Percentiles rank a stretch among this genome's conserved stretches.
phyloP scores from a whole-genome alignment of 2,329 filamentous ascomycete species.

The Botryosphaeria dothidea region DNA sequence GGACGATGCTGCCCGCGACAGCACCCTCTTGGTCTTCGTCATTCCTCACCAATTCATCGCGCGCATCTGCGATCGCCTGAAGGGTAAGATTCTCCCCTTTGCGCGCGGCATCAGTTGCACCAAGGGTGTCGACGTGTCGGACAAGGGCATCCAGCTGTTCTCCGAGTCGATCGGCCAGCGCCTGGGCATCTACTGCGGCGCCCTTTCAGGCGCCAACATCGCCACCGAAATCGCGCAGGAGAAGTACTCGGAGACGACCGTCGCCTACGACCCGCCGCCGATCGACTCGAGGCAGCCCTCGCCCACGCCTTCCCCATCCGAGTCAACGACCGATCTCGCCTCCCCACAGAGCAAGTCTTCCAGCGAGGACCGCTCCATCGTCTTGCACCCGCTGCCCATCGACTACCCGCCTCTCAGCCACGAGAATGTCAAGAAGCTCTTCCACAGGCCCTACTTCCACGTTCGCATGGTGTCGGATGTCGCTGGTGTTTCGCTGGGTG shows the following conservation, averaged over 20 bases:
- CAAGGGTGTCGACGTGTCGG: conserved; percentile 92
- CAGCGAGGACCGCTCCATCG: conserved; percentile 61
- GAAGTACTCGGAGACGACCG: conserved; percentile 96
- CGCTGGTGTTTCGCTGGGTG: conserved; percentile 92
- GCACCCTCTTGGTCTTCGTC: conserved; percentile 93
- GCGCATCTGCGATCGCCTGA: conserved; percentile 78
- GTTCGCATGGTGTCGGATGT: conserved; percentile 92
- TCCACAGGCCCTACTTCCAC: conserved; percentile 97
- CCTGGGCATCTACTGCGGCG: conserved; percentile 94
- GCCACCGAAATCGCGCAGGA: conserved; percentile 91
- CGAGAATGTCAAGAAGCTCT: conserved; percentile 77
- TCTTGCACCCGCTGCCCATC: conserved; percentile 72
- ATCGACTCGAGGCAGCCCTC: conserved; percentile 81
- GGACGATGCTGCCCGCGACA: conserved; percentile 75
- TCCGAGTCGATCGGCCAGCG: conserved; percentile 91
- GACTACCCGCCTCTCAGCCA: conserved; percentile 89
- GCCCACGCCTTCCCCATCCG: conserved; percentile 51
- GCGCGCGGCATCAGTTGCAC: conserved; percentile 96
- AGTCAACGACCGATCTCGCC: conserved; percentile 53
- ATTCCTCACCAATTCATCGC: conserved; percentile 94
- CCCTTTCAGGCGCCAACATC: conserved; percentile 93
- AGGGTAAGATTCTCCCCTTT: conserved; percentile 86
- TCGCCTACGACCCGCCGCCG: conserved; percentile 90
- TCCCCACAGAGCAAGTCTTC: conserved; percentile 40
- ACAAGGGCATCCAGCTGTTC: conserved; percentile 84